Conservation (phyloP, 1,284 basidiomycete genomes). For the Ustilago esculenta region DNA sequence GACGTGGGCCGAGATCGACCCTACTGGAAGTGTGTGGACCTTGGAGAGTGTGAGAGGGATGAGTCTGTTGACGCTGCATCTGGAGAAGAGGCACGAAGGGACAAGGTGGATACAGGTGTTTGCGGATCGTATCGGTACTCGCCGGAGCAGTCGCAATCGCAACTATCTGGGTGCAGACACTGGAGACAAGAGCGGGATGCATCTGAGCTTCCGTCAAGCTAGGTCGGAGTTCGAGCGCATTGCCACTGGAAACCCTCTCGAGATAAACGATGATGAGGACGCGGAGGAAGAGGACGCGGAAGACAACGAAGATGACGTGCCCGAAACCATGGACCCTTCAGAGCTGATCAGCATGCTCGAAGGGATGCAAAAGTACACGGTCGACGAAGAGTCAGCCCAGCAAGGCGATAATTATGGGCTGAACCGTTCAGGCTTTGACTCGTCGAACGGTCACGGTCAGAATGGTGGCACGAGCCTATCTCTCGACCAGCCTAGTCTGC, state of each 20-base stretch:
- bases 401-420: slow-evolving; percentile 69
- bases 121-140: slow-evolving; percentile 38
- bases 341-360: slow-evolving; percentile 82
- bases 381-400: slow-evolving; percentile 70
- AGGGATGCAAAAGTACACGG: slow-evolving; percentile 83
- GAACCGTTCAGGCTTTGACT: slow-evolving; percentile 19
- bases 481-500: slow-evolving; percentile 72
- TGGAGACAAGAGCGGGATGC: slow-evolving; percentile 2
- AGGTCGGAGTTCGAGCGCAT: slow-evolving; percentile 9
- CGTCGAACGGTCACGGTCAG: slow-evolving; percentile 59
- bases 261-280: slow-evolving; percentile 2
- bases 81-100: slow-evolving; percentile 68
- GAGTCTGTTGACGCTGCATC: slow-evolving; percentile 51
- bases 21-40: slow-evolving; percentile 52
- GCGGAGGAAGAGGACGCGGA: slow-evolving; percentile 32
- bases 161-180: not conserved
- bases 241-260: slow-evolving; percentile 1
- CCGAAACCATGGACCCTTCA: slow-evolving; percentile 86
- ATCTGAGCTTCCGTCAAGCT: slow-evolving; percentile 33
- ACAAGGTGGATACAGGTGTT: slow-evolving; percentile 88
- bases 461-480: slow-evolving; percentile 18
- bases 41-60: slow-evolving; percentile 36
- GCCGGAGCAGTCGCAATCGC: not conserved
- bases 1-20: slow-evolving; percentile 58
- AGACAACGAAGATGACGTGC: slow-evolving; percentile 74